A percentile compares a stretch with the other conserved stretches of the same genome.
Evolutionary conservation across 768 basidiomycete genomes (phyloP).

Genomic region (Boletus speciosus): DNA sequence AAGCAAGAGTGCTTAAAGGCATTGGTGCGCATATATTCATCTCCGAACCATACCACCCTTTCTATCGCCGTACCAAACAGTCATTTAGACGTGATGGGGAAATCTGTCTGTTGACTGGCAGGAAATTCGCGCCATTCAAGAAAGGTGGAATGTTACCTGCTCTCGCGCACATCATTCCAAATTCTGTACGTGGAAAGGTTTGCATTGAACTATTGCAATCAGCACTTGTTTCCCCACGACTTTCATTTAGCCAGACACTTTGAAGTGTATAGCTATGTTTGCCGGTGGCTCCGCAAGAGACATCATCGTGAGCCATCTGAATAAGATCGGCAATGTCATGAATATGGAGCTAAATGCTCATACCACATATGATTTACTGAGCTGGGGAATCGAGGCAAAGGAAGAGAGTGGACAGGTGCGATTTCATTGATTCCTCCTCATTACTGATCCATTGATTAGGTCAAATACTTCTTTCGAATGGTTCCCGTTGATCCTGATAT

Average conservation of each 20-base stretch:
- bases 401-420: background rate
- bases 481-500: too few relatives aligned
- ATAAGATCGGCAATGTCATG: background rate
- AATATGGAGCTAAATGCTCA: background rate
- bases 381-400: background rate
- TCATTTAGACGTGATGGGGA: conserved; percentile 3
- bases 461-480: background rate
- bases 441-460: background rate
- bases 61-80: background rate
- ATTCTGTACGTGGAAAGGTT: background rate
- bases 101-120: background rate
- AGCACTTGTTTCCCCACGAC: background rate
- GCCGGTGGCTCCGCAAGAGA: background rate
- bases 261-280: conserved; percentile 2
- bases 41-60: background rate
- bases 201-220: background rate
- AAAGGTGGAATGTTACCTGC: background rate
- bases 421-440: background rate
- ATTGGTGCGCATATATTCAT: conserved; percentile 1
- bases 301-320: background rate
- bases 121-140: background rate
- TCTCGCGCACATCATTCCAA: background rate
- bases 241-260: background rate
- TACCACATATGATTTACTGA: background rate
- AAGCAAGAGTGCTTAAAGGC: background rate